Percentiles rank a stretch among this genome's conserved stretches.
These are phyloP conservation scores for Gonapodya sp. DNA, from an alignment of 192 early-diverging fungal genomes.

Conservation along the genomic window DNA sequence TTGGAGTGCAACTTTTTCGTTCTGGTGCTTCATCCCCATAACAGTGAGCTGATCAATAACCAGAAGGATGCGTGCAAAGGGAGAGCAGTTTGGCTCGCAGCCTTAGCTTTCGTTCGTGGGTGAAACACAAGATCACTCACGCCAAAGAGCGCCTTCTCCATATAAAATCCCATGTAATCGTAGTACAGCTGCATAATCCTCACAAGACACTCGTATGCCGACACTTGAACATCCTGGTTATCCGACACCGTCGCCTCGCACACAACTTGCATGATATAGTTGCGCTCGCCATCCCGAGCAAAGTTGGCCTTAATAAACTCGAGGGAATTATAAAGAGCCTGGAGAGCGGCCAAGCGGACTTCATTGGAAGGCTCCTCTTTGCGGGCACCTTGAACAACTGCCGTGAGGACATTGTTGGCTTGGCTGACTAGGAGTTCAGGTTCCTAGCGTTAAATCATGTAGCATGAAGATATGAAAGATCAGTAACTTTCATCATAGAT, in stretches of 20 bases:
- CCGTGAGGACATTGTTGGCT: constrained; percentile 85
- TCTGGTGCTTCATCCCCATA: constrained; percentile 80
- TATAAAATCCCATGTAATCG: constrained; percentile 90
- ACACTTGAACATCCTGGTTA: constrained; percentile 65
- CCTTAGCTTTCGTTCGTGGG: constrained; percentile 9
- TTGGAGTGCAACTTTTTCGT: constrained; percentile 84
- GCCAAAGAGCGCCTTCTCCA: constrained; percentile 90
- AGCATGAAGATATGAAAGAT: constrained; percentile 3
- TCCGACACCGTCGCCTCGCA: constrained; percentile 69
- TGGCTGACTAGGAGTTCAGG: constrained; percentile 70
- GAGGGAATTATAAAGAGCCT: constrained; percentile 87
- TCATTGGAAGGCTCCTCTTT: constrained; percentile 80
- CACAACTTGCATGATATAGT: constrained; percentile 97
- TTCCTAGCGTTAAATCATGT: constrained; percentile 32
- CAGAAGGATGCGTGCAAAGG: neutral
- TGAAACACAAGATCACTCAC: constrained; percentile 22
- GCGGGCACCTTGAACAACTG: constrained; percentile 89
- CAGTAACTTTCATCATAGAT: too few relatives aligned
- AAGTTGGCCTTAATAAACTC: constrained; percentile 94
- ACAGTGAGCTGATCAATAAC: constrained; percentile 65
- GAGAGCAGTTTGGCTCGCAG: too few relatives aligned
- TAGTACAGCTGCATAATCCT: constrained; percentile 97
- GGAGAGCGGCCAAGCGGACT: constrained; percentile 79
- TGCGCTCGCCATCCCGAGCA: constrained; percentile 86
- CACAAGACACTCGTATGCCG: constrained; percentile 92